Percentiles rank a stretch among this genome's conserved stretches.
phyloP scores from a whole-genome alignment of 768 basidiomycete genomes.

The Dioszegia aurantiaca region DNA sequence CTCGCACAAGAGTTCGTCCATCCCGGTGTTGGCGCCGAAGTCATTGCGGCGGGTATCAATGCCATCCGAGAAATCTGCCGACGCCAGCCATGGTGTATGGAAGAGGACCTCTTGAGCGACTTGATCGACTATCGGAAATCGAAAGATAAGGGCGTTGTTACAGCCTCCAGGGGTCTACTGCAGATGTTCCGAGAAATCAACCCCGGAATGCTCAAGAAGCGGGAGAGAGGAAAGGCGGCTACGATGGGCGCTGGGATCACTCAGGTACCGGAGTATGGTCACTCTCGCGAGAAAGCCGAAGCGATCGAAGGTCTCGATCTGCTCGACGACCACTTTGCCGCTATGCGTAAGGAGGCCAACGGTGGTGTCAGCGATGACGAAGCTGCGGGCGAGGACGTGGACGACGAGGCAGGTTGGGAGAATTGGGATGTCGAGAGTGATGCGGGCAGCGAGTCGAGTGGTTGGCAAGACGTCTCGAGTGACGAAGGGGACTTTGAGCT shows the following conservation, averaged over 20 bases:
- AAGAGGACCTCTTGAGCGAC: constrained; percentile 87
- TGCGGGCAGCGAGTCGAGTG: constrained; percentile 55
- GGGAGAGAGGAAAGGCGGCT: constrained; percentile 86
- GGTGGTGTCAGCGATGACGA: constrained; percentile 55
- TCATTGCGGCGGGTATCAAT: constrained; percentile 95
- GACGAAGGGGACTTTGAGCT: constrained; percentile 71
- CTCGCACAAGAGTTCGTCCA: constrained; percentile 94
- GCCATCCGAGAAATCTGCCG: constrained; percentile 90
- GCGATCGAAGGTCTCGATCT: constrained; percentile 88
- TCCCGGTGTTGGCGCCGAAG: constrained; percentile 91
- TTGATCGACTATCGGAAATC: constrained; percentile 93
- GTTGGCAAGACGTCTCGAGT: constrained; percentile 76
- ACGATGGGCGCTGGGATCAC: constrained; percentile 65
- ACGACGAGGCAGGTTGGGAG: constrained; percentile 72
- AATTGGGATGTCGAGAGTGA: constrained; percentile 76
- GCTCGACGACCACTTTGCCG: constrained; percentile 78
- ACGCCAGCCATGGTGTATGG: constrained; percentile 95
- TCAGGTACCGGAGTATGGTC: constrained; percentile 77
- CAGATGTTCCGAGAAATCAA: constrained; percentile 95
- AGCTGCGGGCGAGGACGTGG: constrained; percentile 50
- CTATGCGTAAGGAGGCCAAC: constrained; percentile 64
- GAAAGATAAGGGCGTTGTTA: constrained; percentile 84
- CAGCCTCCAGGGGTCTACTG: constrained; percentile 81
- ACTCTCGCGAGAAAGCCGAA: constrained; percentile 67
- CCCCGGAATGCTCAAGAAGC: constrained; percentile 80